Evolutionary conservation across 345 rosid species (phyloP), one percentile per base, ranked within the genome.

Genomic region (Excoecaria cochinchinensis): DNA sequence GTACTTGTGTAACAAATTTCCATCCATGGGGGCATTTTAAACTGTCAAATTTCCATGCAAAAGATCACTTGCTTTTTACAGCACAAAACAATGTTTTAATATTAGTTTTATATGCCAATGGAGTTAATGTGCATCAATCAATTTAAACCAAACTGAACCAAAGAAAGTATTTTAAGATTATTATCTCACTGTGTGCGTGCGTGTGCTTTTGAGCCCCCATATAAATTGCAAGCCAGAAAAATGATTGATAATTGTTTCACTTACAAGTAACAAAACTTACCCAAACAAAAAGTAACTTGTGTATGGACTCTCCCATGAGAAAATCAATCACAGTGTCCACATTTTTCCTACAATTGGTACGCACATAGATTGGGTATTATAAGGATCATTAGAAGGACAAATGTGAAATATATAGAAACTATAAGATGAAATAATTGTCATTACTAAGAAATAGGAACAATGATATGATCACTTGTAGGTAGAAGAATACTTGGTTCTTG

Each of bases 201-300:
- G 7, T 55, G 8, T 63, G 47, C 9, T 67, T 51, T 47, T 8
- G 38, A 58, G 58, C 21, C 14, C 12, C 13, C 21, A 24, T 24
- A 8, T 4, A 6, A 17, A 3, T 53, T 69, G 55, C 55, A 69
- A 39, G 9, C 51, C 52, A 4, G 44, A 39, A 9, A 66, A 16
- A 39, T n/a, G 69, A 10, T 14, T 22, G 44, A 50, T 24, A 36
- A 3, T 24, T 50, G 4, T 16, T 66, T 46, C 42, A 21, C 40
- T 74, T 8, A 31, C 13, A 66, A 59, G 38, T 59, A 22, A 59
- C 5, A 59, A 10, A 17, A 31, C 39, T 56, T 71, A 80, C 83
- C 83, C 83, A 80, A 31, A 77, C 76, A 40, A 80, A 80, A 25
- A 71, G 74, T 56, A 80, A 61, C 36, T 76, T 72, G 12, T 52